Evolutionary conservation across 805 yeast species (phyloP).

Genomic region (Lachancea mirantina): DNA sequence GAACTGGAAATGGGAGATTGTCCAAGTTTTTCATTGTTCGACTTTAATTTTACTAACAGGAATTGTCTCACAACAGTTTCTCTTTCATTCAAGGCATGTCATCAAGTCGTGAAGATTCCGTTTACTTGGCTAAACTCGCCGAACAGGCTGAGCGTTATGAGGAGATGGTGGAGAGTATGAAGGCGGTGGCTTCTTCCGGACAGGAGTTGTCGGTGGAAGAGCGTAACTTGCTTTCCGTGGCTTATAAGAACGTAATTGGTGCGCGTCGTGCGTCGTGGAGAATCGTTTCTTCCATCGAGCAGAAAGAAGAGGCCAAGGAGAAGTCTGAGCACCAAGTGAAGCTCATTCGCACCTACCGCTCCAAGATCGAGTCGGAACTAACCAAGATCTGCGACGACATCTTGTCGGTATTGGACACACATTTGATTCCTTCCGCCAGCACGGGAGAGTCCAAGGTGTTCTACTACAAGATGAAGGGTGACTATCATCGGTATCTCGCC

Average conservation of each 20-base stretch:
- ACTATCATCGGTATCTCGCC: constrained; percentile 97
- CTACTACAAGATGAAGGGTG: constrained; percentile 99
- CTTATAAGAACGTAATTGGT: constrained; percentile 97
- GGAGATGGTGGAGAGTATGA: constrained; percentile 99
- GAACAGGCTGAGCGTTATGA: constrained; percentile 99
- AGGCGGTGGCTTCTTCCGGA: constrained; percentile 92
- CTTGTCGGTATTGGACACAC: constrained; percentile 76
- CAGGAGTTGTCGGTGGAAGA: constrained; percentile 96
- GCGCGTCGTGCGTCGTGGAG: constrained; percentile 99
- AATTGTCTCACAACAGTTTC: constrained; percentile 1
- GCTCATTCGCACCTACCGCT: constrained; percentile 88
- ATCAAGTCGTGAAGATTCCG: constrained; percentile 93
- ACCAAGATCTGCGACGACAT: constrained; percentile 92
- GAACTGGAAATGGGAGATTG: too few species aligned
- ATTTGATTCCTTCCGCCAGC: constrained; percentile 88
- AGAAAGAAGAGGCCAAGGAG: constrained; percentile 95
- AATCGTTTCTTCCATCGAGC: constrained; percentile 95
- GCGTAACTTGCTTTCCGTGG: constrained; percentile 93
- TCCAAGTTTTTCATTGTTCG: too few species aligned
- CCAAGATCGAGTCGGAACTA: constrained; percentile 88
- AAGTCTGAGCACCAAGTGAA: constrained; percentile 75
- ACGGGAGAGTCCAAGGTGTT: constrained; percentile 97
- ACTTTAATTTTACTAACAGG: too few species aligned
- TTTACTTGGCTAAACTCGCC: constrained; percentile 95
- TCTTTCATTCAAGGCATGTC: constrained; percentile 41